phyloP scores from a whole-genome alignment of 2,329 filamentous ascomycete genomes.

The Aureobasidium zeae region DNA sequence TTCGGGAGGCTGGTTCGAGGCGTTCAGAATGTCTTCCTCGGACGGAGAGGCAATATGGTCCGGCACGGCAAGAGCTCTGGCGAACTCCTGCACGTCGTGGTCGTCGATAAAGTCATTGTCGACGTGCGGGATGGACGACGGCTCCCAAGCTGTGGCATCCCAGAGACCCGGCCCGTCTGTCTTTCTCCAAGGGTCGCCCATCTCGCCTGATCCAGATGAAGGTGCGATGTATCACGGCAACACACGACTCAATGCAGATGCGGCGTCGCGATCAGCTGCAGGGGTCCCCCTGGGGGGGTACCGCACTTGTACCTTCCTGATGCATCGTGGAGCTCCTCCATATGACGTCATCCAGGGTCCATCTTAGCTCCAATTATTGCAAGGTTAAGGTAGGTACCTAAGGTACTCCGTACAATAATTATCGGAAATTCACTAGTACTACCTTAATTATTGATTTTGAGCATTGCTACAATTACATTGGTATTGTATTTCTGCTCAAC shows the following conservation, averaged over 20 bases:
- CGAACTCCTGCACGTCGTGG: conserved; percentile 68
- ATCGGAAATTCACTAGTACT: too few relatives aligned
- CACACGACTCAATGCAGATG: too few relatives aligned
- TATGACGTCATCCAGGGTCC: not conserved
- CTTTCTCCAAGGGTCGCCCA: conserved; percentile 37
- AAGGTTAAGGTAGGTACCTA: too few relatives aligned
- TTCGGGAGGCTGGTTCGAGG: conserved; percentile 35
- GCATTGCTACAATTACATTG: too few relatives aligned
- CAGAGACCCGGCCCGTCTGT: conserved; percentile 52
- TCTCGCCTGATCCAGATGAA: too few relatives aligned
- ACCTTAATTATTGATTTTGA: too few relatives aligned
- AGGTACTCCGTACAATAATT: too few relatives aligned
- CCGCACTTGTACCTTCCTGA: not conserved
- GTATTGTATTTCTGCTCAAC: too few relatives aligned
- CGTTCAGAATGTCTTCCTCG: conserved; percentile 43
- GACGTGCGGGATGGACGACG: conserved; percentile 63
- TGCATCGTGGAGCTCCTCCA: not conserved
- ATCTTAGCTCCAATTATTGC: too few relatives aligned
- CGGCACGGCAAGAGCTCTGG: conserved; percentile 70
- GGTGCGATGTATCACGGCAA: not conserved
- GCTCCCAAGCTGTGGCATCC: conserved; percentile 56
- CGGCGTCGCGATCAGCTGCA: too few relatives aligned
- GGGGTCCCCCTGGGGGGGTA: too few relatives aligned
- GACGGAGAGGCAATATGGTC: conserved; percentile 58
- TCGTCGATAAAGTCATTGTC: conserved; percentile 66